Base-by-base conservation (phyloP, 1,284 basidiomycete species). In the Macrocystidia cucumis region DNA sequence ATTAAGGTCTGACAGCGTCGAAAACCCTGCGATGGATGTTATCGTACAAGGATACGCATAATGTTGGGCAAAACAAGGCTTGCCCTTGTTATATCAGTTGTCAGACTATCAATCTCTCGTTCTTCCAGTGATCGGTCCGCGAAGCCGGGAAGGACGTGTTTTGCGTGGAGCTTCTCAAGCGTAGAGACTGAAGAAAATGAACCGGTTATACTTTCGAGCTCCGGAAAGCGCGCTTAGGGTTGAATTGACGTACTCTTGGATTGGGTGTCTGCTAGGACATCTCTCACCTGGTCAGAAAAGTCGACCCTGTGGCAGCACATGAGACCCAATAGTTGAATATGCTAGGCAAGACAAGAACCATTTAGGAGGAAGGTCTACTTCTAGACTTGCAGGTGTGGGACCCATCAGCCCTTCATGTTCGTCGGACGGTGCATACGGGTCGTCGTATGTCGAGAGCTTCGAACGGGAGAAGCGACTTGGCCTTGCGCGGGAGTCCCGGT, bases 131-230 rank as follows among this genome's bases (percentile, higher is more conserved):
- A 74, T 38, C 95, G 85, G 70, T 99, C 96, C 52, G 89, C 76
- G 57, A 99, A 99, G 2, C 91, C 92, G 41, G 96, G 96, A 2
- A 98, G 74, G 36, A 88, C 83, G 57, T 98, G 93, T 57, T 91
- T 96, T 42, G 92, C 86, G 50, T 98, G 93, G 6, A 99, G 75
- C 55, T 87, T 92, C 57, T 98, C 93, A 29, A 97, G 78, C 5
- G 76, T 60, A 17, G 70, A 53, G 55, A 96, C 85, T 93, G 41
- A 41, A 42, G 32, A 41, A 40, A 26, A 35, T 40, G 28, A 43
- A n/a, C n/a, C n/a, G 41, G 30, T 33, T 18, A 43, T 37, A 29
- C n/a, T n/a, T n/a, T n/a, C n/a, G n/a, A n/a, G n/a, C n/a, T n/a
- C n/a, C 39, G 33, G 40, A 46, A 40, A 37, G 38, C 31, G 42